Evolutionary conservation across 2,329 filamentous ascomycete genomes (phyloP).

Genomic region (Endoconidiophora polonica): DNA sequence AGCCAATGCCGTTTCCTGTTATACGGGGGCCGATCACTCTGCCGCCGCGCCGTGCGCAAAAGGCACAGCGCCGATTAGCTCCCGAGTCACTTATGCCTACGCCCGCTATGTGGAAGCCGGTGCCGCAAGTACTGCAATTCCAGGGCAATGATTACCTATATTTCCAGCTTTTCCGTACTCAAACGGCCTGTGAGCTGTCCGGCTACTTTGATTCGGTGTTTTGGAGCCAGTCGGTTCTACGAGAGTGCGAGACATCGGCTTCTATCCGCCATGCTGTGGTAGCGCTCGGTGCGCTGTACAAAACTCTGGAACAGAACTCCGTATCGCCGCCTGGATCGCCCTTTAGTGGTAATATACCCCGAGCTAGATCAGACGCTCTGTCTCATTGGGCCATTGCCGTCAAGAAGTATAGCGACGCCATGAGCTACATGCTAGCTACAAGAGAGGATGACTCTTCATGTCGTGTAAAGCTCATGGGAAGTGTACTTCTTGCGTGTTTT

Average conservation of each 20-base stretch:
- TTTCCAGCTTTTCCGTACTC: constrained; percentile 43
- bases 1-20: not conserved
- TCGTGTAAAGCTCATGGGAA: constrained; percentile 44
- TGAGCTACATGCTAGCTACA: constrained; percentile 23
- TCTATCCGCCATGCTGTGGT: constrained; percentile 49
- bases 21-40: constrained; percentile 1
- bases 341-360: constrained; percentile 7
- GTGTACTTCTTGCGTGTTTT: constrained; percentile 49
- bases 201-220: constrained; percentile 52
- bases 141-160: constrained; percentile 34
- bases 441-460: too few species aligned
- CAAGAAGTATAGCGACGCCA: constrained; percentile 40
- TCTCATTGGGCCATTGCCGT: constrained; percentile 44
- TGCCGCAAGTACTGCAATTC: constrained; percentile 5
- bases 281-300: constrained; percentile 49
- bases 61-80: not conserved
- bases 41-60: constrained; percentile 2
- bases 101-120: constrained; percentile 8
- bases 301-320: constrained; percentile 42
- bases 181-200: constrained; percentile 45
- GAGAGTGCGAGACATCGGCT: constrained; percentile 44
- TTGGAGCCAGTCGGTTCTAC: constrained; percentile 45
- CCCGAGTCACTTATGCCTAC: not conserved
- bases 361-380: constrained; percentile 23
- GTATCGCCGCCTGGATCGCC: constrained; percentile 34